Base-by-base conservation (phyloP, 2,329 filamentous ascomycete genomes). In the Exserohilum turcica region DNA sequence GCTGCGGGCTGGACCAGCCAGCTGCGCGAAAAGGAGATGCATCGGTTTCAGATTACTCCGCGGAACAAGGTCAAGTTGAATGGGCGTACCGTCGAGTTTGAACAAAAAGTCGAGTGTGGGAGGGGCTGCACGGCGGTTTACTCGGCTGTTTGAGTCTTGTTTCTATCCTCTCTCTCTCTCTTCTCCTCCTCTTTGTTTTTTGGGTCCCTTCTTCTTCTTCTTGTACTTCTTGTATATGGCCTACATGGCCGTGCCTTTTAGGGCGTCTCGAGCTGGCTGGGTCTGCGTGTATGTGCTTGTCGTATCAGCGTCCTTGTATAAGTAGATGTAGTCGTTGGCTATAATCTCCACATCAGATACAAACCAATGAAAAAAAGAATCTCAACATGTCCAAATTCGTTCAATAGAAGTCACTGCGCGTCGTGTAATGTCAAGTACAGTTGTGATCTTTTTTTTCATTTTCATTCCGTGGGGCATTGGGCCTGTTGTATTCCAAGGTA, bases 61-160 rank as follows among this genome's bases (percentile, higher is more conserved):
- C 79, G 84, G 63, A 84, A 87, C 61, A 90, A 83, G 59, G 87
- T 89, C 16, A 84, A 81, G 51, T 73, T 94, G 6, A 84, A 83
- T 2, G 89, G 90, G 1, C 80, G 88, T 66, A 90, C 82, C 70
- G 87, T 89, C 13, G 87, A 82, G 48, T 78, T 96, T 61, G 92
- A 96, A 78, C 93, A 97, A 78, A 86, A 86, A 63, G 86, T 96
- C 9, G 91, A 94, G 73, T 97, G 92, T 71, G 93, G 93, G 15
- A 84, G 89, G 57, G 86, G 85, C 3, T 97, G 94, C 76, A 95
- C 91, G n/a, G 71, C 64, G 6, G 65, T 73, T 6, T 74, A 65
- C 36, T 61, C 58, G 40, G 58, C 60, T n/a, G 48, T 59, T 2
- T 54, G 51, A 6, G n/a, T 36, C 16, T 12, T 27, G 3, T 29